Evolutionary conservation across 2,329 filamentous ascomycete genomes (phyloP), one percentile per base, ranked within the genome.

Genomic region (Fusarium torulosum): DNA sequence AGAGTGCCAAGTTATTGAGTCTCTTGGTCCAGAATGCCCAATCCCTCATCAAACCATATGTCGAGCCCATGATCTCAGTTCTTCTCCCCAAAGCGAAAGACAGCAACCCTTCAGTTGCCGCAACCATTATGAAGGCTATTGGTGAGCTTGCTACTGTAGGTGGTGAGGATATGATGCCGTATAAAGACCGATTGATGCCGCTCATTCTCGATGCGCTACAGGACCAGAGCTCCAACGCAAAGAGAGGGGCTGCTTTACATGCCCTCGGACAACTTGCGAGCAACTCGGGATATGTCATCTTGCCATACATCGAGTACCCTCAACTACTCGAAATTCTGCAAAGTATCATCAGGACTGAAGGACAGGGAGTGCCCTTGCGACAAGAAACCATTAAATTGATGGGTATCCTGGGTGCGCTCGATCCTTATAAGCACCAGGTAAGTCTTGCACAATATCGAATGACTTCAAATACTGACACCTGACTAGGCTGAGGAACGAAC

Each of bases 341-440:
- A 76, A 93, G 91, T 70, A 97, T 99, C 70, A 96, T 98, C 71
- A 93, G 96, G 72, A 93, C 92, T 7, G 96, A 99, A 78, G 85
- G 87, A 4, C 93, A 94, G 66, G 90, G 94, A 54, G 93, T 93
- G 1, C 88, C 91, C 17, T 82, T 99, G 33, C 88, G 96, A 42
- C 93, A 96, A 68, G 95, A 98, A 78, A 97, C 96, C 0, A 97
- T 99, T 74, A 97, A 97, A 73, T 81, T 99, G 20, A 93, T 99
- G 85, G 96, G 96, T 72, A 97, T 97, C 42, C 84, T 99, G 15
- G 96, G 96, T 64, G 96, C 96, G 40, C 81, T 99, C 33, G 96
- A 99, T 77, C 96, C 96, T 1, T 98, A 99, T 79, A 96, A 95
- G 76, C 93, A 97, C 75, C 95, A 95, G 80, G 84, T 86, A 80